Base-by-base conservation (phyloP, 441 rosid genomes). In the Iberis amara region DNA sequence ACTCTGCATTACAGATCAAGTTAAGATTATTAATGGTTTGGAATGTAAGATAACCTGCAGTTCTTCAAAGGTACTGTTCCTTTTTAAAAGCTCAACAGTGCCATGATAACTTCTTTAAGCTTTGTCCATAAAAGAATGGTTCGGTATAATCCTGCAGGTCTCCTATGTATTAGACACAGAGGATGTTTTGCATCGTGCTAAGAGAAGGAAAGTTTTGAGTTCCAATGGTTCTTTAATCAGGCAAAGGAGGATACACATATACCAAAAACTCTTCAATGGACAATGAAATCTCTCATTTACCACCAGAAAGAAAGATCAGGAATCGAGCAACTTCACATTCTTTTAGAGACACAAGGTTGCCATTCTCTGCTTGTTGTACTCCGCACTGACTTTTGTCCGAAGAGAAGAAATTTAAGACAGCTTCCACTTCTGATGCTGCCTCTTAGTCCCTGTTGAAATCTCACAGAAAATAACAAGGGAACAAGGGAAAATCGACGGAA, bases 121-220 rank as follows among this genome's bases (percentile, higher is more conserved):
- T 21, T 11, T 8, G 38, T 42, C 23, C 38, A 10, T 7, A 6
- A 40, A 35, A 46, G 3, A 39, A 44, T n/a, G 39, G 4, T 37
- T 1, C 8, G 56, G 54, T 45, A 43, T 55, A 48, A 7, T 41
- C 62, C 33, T 55, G 61, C 66, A 92, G 99, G 97, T 94, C 30
- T 86, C 95, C 0, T 94, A 94, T 44, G 99, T 86, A 26, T 68
- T 89, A 55, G 97, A 89, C 59, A 94, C 99, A n/a, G 99, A 94
- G 74, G 99, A 94, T 61, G 72, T 66, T 53, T 72, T 94, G 72
- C 80, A 71, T 31, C 78, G 89, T 63, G 37, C 47, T 6, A 83
- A 55, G 61, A 72, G 45, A 62, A 68, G 55, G 60, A 73, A 70
- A 68, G 6, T 30, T 52, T 57, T 11, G 23, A 59, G 49, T 37